phyloP scores from a whole-genome alignment of 176 grass and related monocot genomes.

The Aechmea fasciata region DNA sequence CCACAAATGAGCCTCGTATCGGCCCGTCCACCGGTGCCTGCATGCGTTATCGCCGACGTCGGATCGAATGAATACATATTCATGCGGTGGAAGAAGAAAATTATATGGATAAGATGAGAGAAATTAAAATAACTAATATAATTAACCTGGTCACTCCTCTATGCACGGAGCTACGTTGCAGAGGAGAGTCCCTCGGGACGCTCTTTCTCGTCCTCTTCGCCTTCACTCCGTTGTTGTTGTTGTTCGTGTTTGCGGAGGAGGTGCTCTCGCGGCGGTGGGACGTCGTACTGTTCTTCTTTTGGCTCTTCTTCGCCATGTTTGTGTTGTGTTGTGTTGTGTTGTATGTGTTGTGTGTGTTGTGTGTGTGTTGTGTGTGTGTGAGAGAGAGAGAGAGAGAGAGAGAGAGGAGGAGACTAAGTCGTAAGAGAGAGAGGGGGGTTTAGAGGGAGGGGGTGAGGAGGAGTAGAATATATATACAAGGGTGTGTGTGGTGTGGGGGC shows the following conservation, averaged over 20 bases:
- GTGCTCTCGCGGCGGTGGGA: neutral
- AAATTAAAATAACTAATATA: too few species aligned
- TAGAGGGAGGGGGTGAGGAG: slow-evolving; percentile 21
- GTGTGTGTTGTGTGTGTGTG: too few species aligned
- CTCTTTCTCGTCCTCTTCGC: slow-evolving; percentile 72
- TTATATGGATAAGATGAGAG: neutral
- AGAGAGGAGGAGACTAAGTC: too few species aligned
- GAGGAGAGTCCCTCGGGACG: slow-evolving; percentile 51
- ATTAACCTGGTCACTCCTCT: slow-evolving; percentile 86
- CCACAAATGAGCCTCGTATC: slow-evolving; percentile 96
- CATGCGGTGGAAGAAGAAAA: neutral
- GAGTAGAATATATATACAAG: slow-evolving; percentile 5
- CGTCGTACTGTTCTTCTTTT: too few species aligned
- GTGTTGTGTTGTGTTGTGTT: too few species aligned
- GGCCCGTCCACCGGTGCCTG: slow-evolving; percentile 88
- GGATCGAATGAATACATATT: neutral
- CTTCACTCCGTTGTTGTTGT: slow-evolving; percentile 18
- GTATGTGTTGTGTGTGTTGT: too few species aligned
- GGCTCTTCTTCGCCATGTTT: too few species aligned
- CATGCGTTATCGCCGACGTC: too few species aligned
- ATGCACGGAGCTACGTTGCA: slow-evolving; percentile 78
- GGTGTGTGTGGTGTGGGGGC: slow-evolving; percentile 19
- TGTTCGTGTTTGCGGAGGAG: neutral
- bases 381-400: too few species aligned
- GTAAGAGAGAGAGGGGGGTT: slow-evolving; percentile 3